Evolutionary conservation across 345 rosid genomes (phyloP), one percentile per base, ranked within the genome.

Genomic region (Dipteronia dyeriana): DNA sequence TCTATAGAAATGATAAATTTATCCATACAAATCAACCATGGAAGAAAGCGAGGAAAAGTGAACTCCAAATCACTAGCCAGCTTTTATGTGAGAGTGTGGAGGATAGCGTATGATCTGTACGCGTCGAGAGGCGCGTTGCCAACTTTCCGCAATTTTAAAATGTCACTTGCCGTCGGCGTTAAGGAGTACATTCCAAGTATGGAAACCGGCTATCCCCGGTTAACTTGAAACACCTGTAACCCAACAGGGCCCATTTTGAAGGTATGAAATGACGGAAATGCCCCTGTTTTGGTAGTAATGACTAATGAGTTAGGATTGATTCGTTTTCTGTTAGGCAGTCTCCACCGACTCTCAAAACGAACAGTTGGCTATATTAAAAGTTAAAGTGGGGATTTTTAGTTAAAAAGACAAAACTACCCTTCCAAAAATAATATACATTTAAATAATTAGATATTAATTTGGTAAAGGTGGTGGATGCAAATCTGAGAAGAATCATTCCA

Each of bases 311-410:
- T 76, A 7, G 76, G 88, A 57, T 7, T 39, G 78, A 75, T 84
- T 71, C 82, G 78, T 53, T 86, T 71, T 79, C 84, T 29, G 79
- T 77, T 69, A 73, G 82, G 85, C 90, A 29, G 78, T 82, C 79
- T 72, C 77, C 79, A 53, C 83, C 82, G 66, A 74, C 78, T 62
- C 70, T 7, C 26, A 64, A 57, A 57, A 60, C 66, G 22, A 51
- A 66, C 34, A 45, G 68, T 64, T 69, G 71, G 71, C 26, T 31
- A 47, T 0, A 22, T 53, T 47, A 47, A 53, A 78, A 53, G 53
- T 1, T 62, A 63, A 7, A 7, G 62, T 74, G 8, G 26, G 3
- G 5, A 1, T 22, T 3, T 0, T 19, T 1, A 22, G 13, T 41
- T 7, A 13, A 16, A 56, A n/a, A 70, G 68, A 78, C 76, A 5